Evolutionary conservation across 768 basidiomycete species (phyloP), one percentile per base, ranked within the genome.

Genomic region (Cantharellus anzutake): DNA sequence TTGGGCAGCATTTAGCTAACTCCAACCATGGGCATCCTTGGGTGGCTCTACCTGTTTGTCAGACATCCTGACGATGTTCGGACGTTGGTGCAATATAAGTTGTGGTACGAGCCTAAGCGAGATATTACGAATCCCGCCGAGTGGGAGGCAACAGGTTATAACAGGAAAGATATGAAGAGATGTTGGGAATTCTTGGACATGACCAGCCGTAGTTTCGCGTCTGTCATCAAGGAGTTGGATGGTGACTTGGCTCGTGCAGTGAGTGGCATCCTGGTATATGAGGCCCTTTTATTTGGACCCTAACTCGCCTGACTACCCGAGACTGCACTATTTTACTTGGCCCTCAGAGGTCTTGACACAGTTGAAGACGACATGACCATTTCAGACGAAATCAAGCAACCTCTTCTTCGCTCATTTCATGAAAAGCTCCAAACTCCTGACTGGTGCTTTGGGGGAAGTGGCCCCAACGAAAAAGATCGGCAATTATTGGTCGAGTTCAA

Each of bases 341-440:
- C 93, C 3, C 77, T 99, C 3, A 81, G 94, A 29, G 96, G 82
- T 3, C 75, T 97, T n/a, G 94, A 99, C 70, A 99, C 94, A 3
- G 80, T 99, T 63, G 94, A 98, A 70, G 94, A 99, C 70, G 94
- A 99, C 73, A 97, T 97, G 92, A 87, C 91, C 0, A 80, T 99
- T 60, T 77, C 87, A 0, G 88, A 91, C 70, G 73, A 80, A 16
- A 70, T 83, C 65, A 99, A 99, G 69, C 87, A 91, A 59, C 84
- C 88, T 2, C 66, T 97, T 38, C 76, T 99, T 41, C 81, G 88
- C 5, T 72, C 80, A 0, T 92, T 97, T 72, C 84, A 93, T 72
- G 70, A 80, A 66, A 80, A 84, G 65, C 83, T 86, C 3, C 73
- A 84, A 34, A 80, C 81, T 2, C 82, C 86, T 0, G 92, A 90